Evolutionary conservation across 192 early-diverging fungal genomes (phyloP).

Genomic region (Thoreauomyces humboldtii): DNA sequence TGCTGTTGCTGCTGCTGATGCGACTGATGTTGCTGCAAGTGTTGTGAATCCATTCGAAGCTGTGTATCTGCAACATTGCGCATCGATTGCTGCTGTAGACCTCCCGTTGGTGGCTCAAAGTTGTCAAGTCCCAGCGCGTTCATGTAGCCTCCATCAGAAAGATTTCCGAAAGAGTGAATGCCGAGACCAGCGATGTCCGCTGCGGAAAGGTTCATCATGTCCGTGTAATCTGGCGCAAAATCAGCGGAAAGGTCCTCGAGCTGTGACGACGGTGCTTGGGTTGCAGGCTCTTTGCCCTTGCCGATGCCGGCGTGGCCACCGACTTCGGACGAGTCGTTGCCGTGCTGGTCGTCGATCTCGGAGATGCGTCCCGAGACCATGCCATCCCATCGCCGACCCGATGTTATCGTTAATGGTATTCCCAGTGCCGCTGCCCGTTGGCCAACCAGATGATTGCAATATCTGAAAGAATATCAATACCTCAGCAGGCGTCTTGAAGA

Average conservation of each 20-base stretch:
- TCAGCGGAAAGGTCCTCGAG: neutral
- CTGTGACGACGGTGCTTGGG: neutral
- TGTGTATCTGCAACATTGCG: too few relatives aligned
- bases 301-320: neutral
- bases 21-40: too few relatives aligned
- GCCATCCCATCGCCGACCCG: neutral
- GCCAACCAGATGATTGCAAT: constrained; percentile 27
- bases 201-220: constrained; percentile 14
- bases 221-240: neutral
- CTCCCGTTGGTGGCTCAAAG: neutral
- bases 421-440: constrained; percentile 23
- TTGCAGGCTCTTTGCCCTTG: neutral
- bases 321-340: neutral
- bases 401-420: constrained; percentile 4
- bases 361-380: constrained; percentile 2
- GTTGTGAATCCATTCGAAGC: too few relatives aligned
- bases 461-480: constrained; percentile 10
- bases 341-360: neutral
- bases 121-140: constrained; percentile 4
- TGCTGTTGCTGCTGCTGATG: neutral
- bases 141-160: neutral
- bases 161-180: neutral
- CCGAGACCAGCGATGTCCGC: constrained; percentile 9
- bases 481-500: too few relatives aligned
- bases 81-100: too few relatives aligned